Conservation (phyloP, 2,329 filamentous ascomycete species). For the Aureobasidium leucospermi region DNA sequence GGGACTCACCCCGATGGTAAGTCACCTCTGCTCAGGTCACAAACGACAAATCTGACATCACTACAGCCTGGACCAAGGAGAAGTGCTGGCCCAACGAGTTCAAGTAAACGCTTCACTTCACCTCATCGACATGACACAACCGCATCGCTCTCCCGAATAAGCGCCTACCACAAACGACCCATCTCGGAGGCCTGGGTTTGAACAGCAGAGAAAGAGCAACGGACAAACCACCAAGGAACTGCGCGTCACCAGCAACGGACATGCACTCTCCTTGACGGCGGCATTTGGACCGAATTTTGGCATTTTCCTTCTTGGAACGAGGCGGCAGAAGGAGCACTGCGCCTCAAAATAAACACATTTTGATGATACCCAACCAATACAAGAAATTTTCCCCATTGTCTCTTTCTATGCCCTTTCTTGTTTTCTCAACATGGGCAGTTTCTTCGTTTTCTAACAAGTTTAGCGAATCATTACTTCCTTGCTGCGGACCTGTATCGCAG, state of each 20-base stretch:
- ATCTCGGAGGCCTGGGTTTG: background rate
- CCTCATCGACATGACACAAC: background rate
- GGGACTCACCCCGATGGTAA: conserved; percentile 40
- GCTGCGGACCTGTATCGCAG: no score
- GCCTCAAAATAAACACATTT: background rate
- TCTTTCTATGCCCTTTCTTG: background rate
- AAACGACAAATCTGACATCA: no score
- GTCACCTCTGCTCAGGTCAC: no score
- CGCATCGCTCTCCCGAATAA: background rate
- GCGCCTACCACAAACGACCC: background rate
- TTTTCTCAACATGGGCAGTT: no score
- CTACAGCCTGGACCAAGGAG: conserved; percentile 45
- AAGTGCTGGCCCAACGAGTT: conserved; percentile 52
- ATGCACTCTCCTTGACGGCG: background rate
- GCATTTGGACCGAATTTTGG: background rate
- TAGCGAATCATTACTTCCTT: no score
- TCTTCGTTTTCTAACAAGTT: no score
- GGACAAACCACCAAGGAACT: background rate
- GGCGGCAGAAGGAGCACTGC: background rate
- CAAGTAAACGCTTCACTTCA: background rate
- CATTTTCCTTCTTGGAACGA: background rate
- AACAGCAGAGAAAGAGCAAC: no score
- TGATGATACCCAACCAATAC: background rate
- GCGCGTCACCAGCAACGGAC: background rate
- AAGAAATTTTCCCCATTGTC: background rate